phyloP scores from a whole-genome alignment of 2,329 filamentous ascomycete species.

The Colletotrichum sp. region DNA sequence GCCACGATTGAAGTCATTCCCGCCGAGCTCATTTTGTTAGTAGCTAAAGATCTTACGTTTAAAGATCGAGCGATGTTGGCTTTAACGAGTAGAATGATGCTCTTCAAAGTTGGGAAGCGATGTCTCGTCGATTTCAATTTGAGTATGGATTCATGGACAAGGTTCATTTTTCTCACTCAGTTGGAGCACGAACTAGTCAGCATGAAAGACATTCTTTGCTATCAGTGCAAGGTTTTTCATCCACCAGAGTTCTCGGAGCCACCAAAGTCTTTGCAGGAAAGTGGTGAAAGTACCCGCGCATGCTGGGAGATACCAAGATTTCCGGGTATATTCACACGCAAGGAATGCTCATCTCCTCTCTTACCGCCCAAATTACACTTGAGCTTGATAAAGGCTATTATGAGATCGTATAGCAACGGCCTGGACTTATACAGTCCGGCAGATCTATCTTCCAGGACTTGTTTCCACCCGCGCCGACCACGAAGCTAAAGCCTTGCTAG shows the following conservation, averaged over 20 bases:
- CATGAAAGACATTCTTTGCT: not conserved
- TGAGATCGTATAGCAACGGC: accelerated
- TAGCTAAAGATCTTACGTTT: accelerated
- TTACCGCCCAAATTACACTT: not conserved
- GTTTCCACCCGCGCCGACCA: accelerated
- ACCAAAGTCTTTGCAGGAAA: too few relatives aligned
- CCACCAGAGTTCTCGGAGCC: not conserved
- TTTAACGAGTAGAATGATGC: not conserved
- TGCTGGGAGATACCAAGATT: too few relatives aligned
- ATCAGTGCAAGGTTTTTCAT: accelerated
- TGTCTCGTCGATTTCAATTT: too few relatives aligned
- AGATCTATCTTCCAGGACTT: not conserved
- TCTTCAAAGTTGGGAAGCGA: not conserved
- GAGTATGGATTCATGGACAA: too few relatives aligned
- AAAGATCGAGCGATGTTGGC: accelerated
- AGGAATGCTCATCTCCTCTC: not conserved
- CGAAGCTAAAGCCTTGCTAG: accelerated
- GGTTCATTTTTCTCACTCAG: not conserved
- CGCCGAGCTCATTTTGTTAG: accelerated
- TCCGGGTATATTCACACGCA: too few relatives aligned
- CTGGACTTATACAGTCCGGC: accelerated
- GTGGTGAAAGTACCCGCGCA: too few relatives aligned
- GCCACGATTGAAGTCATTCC: not conserved
- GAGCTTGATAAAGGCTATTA: accelerated
- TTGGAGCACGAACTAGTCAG: accelerated